These are phyloP conservation scores for Salicornia ramosissima DNA, from an alignment of 148 eudicot species.

Conservation along the genomic window DNA sequence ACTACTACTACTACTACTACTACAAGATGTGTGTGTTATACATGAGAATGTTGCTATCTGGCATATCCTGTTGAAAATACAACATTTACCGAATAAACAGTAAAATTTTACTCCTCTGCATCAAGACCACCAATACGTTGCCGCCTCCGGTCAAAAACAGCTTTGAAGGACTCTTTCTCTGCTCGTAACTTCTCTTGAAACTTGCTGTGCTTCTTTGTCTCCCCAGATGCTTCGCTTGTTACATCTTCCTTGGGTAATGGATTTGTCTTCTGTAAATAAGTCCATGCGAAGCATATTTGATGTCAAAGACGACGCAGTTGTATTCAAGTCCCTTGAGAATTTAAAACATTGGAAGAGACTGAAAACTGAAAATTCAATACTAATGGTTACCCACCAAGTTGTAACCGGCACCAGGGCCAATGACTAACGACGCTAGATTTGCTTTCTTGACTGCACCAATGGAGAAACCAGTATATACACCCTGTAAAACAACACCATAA, in stretches of 20 bases:
- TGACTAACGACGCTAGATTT: constrained; percentile 51
- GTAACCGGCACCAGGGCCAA: constrained; percentile 94
- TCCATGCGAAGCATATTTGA: neutral
- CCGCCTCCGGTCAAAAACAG: constrained; percentile 80
- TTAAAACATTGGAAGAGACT: neutral
- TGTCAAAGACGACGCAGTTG: neutral
- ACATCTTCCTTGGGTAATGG: constrained; percentile 58
- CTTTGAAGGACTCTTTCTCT: constrained; percentile 75
- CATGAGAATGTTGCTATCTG: neutral
- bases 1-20: no score
- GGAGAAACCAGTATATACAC: constrained; percentile 65
- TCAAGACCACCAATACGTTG: constrained; percentile 57
- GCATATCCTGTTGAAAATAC: neutral
- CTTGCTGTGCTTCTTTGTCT: constrained; percentile 37
- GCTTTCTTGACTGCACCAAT: constrained; percentile 65
- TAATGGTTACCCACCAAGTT: constrained; percentile 54
- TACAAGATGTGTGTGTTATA: neutral
- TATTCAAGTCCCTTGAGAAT: neutral
- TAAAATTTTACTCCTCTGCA: constrained; percentile 36
- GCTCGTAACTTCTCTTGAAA: constrained; percentile 83
- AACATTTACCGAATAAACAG: neutral
- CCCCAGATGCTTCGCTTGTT: constrained; percentile 30
- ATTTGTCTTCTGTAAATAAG: constrained; percentile 65
- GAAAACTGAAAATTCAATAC: neutral
- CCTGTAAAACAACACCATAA: constrained; percentile 34